Evolutionary conservation across 345 rosid genomes (phyloP).

Genomic region (Fremontodendron californicum): DNA sequence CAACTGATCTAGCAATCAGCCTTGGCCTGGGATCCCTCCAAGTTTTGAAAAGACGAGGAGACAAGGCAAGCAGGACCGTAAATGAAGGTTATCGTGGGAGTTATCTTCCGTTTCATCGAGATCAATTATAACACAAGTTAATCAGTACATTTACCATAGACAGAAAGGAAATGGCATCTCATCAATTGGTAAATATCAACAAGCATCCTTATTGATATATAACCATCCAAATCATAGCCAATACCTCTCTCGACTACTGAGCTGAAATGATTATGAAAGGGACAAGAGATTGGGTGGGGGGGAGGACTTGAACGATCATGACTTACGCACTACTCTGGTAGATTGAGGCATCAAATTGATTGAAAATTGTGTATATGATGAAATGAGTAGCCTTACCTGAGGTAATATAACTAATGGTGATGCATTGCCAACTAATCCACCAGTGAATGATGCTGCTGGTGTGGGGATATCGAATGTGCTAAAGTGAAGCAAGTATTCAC

Average conservation of each 20-base stretch:
- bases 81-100: slow-evolving; percentile 62
- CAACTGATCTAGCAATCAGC: slow-evolving; percentile 59
- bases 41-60: slow-evolving; percentile 70
- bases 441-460: slow-evolving; percentile 77
- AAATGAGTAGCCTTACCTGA: slow-evolving; percentile 36
- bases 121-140: background rate
- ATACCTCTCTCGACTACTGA: background rate
- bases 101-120: slow-evolving; percentile 45
- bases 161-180: background rate
- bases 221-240: background rate
- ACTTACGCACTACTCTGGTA: background rate
- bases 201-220: background rate
- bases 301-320: background rate
- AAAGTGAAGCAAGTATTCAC: too few species aligned
- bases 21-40: slow-evolving; percentile 67
- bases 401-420: slow-evolving; percentile 78
- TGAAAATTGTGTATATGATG: background rate
- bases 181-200: background rate
- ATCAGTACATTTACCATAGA: background rate
- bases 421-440: slow-evolving; percentile 82
- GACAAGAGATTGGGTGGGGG: background rate
- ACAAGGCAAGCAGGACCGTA: slow-evolving; percentile 69
- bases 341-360: background rate
- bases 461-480: slow-evolving; percentile 36
- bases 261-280: background rate